Conservation (phyloP, 2,329 filamentous ascomycete species). For the Domatiomyces globalis region DNA sequence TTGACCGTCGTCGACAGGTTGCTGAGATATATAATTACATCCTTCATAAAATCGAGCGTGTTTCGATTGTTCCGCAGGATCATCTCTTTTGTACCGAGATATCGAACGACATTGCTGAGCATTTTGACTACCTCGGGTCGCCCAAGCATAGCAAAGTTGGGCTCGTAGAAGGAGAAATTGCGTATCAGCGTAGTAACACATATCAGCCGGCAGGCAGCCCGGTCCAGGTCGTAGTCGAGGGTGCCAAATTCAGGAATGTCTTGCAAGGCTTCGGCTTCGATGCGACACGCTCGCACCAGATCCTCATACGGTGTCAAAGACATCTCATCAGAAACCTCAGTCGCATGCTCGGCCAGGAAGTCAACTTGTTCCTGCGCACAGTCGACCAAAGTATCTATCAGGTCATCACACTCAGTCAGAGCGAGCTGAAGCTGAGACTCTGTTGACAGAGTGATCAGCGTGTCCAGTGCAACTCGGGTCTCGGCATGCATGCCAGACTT, state of each 20-base stretch:
- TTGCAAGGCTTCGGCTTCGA: slow-evolving; percentile 58
- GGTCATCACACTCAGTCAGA: slow-evolving; percentile 65
- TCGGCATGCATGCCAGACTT: slow-evolving; percentile 83
- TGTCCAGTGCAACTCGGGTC: slow-evolving; percentile 78
- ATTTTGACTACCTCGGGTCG: slow-evolving; percentile 69
- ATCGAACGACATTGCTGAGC: slow-evolving; percentile 66
- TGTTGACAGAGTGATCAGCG: slow-evolving; percentile 57
- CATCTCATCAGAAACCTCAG: slow-evolving; percentile 75
- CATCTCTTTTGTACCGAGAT: slow-evolving; percentile 78
- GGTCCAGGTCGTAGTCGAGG: slow-evolving; percentile 65
- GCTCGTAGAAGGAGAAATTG: slow-evolving; percentile 75
- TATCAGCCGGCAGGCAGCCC: slow-evolving; percentile 72
- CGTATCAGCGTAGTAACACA: slow-evolving; percentile 85
- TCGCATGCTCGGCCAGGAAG: slow-evolving; percentile 65
- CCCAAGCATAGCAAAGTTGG: slow-evolving; percentile 62
- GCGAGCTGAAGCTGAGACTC: slow-evolving; percentile 50
- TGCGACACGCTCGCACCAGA: slow-evolving; percentile 60
- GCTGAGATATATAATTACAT: slow-evolving; percentile 74
- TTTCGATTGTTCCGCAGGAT: slow-evolving; percentile 69
- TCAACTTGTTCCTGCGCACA: slow-evolving; percentile 84
- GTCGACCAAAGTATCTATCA: slow-evolving; percentile 76
- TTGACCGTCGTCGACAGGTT: slow-evolving; percentile 73
- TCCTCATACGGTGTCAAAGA: slow-evolving; percentile 78
- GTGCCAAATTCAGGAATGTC: slow-evolving; percentile 63
- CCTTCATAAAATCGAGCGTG: slow-evolving; percentile 94